phyloP scores from a whole-genome alignment of 805 yeast species.

The Teunomyces aglyptinius region DNA sequence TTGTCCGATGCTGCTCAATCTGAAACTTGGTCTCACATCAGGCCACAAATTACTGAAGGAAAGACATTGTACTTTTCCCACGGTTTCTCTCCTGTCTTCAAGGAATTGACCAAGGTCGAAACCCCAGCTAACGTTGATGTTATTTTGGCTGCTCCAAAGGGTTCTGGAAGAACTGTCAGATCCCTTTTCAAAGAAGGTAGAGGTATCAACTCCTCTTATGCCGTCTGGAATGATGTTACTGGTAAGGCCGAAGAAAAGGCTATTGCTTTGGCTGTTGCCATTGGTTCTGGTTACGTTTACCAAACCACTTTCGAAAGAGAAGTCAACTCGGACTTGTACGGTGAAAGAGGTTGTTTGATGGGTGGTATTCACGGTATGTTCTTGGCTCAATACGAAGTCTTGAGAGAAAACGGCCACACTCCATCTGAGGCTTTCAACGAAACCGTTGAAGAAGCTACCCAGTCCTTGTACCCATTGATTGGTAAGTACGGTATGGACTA shows the following conservation, averaged over 20 bases:
- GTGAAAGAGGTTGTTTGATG: slow-evolving; percentile 99
- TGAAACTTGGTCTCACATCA: slow-evolving; percentile 88
- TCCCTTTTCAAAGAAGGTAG: slow-evolving; percentile 99
- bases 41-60: slow-evolving; percentile 92
- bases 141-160: slow-evolving; percentile 99
- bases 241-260: slow-evolving; percentile 99
- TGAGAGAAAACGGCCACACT: slow-evolving; percentile 99
- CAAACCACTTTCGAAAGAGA: slow-evolving; percentile 99
- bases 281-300: slow-evolving; percentile 99
- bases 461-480: slow-evolving; percentile 96
- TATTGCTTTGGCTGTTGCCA: slow-evolving; percentile 96
- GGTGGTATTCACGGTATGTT: slow-evolving; percentile 99
- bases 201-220: slow-evolving; percentile 99
- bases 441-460: slow-evolving; percentile 99
- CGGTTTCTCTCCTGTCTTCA: slow-evolving; percentile 99
- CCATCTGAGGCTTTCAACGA: slow-evolving; percentile 99
- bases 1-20: slow-evolving; percentile 99
- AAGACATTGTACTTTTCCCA: slow-evolving; percentile 98
- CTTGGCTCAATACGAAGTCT: slow-evolving; percentile 99
- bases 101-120: slow-evolving; percentile 93
- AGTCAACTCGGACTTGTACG: slow-evolving; percentile 98
- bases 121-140: slow-evolving; percentile 95
- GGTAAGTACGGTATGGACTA: slow-evolving; percentile 99
- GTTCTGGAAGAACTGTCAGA: slow-evolving; percentile 99
- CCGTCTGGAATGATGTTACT: slow-evolving; percentile 98